Percentiles rank a stretch among this genome's conserved stretches.
These are phyloP conservation scores for Stachybotrys chlorohalonatus DNA, from an alignment of 2,329 filamentous ascomycete genomes.

Conservation along the genomic window DNA sequence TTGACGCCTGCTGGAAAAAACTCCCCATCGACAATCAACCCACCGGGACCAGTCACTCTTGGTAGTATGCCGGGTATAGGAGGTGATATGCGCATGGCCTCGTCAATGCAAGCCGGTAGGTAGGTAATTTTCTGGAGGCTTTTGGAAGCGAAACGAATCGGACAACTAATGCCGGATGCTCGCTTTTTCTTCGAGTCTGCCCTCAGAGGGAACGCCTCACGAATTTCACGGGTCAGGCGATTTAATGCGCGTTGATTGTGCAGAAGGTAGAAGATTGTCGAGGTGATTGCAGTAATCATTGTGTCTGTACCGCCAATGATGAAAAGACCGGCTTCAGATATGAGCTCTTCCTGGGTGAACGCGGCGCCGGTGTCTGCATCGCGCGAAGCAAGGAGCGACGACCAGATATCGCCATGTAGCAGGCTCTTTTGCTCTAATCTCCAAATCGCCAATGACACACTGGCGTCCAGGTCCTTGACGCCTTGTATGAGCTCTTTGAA, in stretches of 20 bases:
- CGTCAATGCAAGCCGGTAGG: constrained; percentile 7
- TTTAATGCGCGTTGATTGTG: constrained; percentile 4
- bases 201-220: constrained; percentile 3
- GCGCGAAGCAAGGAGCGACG: constrained; percentile 5
- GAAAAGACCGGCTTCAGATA: constrained; percentile 5
- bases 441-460: constrained; percentile 3
- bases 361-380: constrained; percentile 6
- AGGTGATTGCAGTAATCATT: constrained; percentile 5
- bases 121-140: constrained; percentile 4
- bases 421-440: constrained; percentile 3
- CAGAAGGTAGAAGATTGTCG: constrained; percentile 5
- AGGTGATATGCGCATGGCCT: constrained; percentile 6
- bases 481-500: constrained; percentile 6
- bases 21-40: constrained; percentile 5
- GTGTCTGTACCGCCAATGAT: constrained; percentile 6
- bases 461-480: constrained; percentile 2
- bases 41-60: constrained; percentile 3
- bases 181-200: not conserved
- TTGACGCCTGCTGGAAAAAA: constrained; percentile 6
- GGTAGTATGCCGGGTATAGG: constrained; percentile 5
- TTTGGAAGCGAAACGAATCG: constrained; percentile 4
- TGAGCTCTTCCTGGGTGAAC: constrained; percentile 6
- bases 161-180: constrained; percentile 1
- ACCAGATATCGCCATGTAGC: constrained; percentile 5
- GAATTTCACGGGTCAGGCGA: constrained; percentile 4